Percentiles rank a stretch among this genome's conserved stretches.
These are phyloP conservation scores for Diaporthe humulicola DNA, from an alignment of 2,329 filamentous ascomycete species.

Conservation along the genomic window DNA sequence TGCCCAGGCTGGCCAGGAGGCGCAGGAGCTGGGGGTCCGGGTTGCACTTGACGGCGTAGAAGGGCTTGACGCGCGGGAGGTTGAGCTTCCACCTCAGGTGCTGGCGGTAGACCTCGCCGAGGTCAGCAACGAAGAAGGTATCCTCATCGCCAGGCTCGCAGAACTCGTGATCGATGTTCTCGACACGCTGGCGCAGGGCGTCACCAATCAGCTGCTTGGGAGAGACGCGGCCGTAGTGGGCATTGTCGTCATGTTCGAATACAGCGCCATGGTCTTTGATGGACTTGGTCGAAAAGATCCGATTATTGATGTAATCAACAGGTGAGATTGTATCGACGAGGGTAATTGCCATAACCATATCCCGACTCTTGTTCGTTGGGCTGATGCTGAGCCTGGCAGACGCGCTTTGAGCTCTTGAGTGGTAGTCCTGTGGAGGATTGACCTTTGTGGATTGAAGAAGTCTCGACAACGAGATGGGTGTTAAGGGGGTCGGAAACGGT, in stretches of 20 bases:
- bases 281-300: conserved; percentile 60
- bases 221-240: conserved; percentile 58
- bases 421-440: neutral
- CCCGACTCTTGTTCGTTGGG: conserved; percentile 54
- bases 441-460: conserved; percentile 29
- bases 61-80: conserved; percentile 91
- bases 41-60: conserved; percentile 99
- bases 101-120: conserved; percentile 98
- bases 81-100: conserved; percentile 98
- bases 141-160: conserved; percentile 96
- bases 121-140: conserved; percentile 97
- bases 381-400: conserved; percentile 44
- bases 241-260: conserved; percentile 52
- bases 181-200: conserved; percentile 87
- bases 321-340: conserved; percentile 67
- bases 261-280: conserved; percentile 47
- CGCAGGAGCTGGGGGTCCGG: conserved; percentile 90
- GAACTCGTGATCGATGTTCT: conserved; percentile 85
- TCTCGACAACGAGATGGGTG: conserved; percentile 55
- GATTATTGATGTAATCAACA: conserved; percentile 64
- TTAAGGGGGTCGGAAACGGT: conserved; percentile 98
- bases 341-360: conserved; percentile 77
- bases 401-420: conserved; percentile 26
- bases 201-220: conserved; percentile 88
- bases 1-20: conserved; percentile 88